Conservation (phyloP, 306 rosid species). For the Argentina anserina region DNA sequence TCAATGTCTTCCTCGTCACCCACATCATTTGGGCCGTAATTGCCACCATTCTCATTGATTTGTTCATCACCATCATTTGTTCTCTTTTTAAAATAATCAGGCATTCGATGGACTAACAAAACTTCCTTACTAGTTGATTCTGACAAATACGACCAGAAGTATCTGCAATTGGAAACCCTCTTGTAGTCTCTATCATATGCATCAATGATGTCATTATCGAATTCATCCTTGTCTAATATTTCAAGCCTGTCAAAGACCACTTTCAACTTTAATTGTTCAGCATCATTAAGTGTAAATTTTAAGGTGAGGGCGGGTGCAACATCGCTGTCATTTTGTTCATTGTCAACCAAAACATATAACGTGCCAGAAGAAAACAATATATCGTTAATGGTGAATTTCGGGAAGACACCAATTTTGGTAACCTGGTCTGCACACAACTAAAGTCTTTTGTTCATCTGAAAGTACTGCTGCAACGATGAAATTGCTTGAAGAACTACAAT, state of each 20-base stretch:
- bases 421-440: not conserved
- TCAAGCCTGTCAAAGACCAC: not conserved
- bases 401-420: not conserved
- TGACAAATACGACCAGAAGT: not conserved
- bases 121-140: constrained; percentile 6
- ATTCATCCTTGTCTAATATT: not conserved
- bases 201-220: not conserved
- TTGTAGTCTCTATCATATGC: not conserved
- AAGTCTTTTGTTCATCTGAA: not conserved
- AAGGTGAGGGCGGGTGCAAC: not conserved
- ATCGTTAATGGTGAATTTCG: too few relatives aligned
- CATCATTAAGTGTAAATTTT: not conserved
- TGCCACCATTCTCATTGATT: not conserved
- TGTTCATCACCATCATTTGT: not conserved
- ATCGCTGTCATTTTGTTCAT: not conserved
- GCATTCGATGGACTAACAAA: not conserved
- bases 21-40: not conserved
- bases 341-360: not conserved
- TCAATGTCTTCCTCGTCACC: not conserved
- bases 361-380: not conserved
- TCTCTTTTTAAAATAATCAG: not conserved
- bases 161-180: not conserved
- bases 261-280: not conserved
- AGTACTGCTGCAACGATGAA: not conserved
- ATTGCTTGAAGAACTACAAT: not conserved